Evolutionary conservation across 148 eudicot species (phyloP).

Genomic region (Drosera capensis): DNA sequence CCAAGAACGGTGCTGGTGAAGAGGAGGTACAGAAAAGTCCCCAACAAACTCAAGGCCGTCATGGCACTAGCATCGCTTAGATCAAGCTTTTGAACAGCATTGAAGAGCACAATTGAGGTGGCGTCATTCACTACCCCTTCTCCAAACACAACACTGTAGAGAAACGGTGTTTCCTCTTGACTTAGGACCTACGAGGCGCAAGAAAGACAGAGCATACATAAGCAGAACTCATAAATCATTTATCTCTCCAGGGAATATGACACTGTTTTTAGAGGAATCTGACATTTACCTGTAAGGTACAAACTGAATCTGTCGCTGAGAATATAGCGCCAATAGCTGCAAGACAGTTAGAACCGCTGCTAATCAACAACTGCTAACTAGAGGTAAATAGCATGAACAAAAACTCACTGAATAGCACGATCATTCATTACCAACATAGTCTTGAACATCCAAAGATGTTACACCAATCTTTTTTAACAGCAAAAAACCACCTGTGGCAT

Average conservation of each 20-base stretch:
- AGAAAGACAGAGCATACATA: no score
- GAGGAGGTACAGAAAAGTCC: constrained; percentile 65
- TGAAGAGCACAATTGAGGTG: constrained; percentile 87
- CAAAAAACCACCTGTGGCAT: constrained; percentile 17
- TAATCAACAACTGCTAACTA: no score
- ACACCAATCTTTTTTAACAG: constrained; percentile 24
- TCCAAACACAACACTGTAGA: constrained; percentile 79
- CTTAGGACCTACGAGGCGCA: constrained; percentile 49
- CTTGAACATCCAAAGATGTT: constrained; percentile 14
- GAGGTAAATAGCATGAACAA: background rate
- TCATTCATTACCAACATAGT: constrained; percentile 24
- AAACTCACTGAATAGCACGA: background rate
- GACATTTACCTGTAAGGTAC: constrained; percentile 17
- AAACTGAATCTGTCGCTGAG: constrained; percentile 24
- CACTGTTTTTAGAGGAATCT: background rate
- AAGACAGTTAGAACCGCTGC: constrained; percentile 3
- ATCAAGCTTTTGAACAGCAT: constrained; percentile 68
- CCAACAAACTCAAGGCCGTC: constrained; percentile 48
- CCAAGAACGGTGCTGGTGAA: constrained; percentile 67
- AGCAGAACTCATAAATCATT: no score
- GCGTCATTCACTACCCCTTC: constrained; percentile 97
- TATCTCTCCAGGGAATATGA: no score
- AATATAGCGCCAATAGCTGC: constrained; percentile 19
- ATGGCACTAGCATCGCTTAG: constrained; percentile 28
- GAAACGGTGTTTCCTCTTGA: constrained; percentile 87